phyloP scores from a whole-genome alignment of 306 rosid species.

The Cicer pinnatifidum region DNA sequence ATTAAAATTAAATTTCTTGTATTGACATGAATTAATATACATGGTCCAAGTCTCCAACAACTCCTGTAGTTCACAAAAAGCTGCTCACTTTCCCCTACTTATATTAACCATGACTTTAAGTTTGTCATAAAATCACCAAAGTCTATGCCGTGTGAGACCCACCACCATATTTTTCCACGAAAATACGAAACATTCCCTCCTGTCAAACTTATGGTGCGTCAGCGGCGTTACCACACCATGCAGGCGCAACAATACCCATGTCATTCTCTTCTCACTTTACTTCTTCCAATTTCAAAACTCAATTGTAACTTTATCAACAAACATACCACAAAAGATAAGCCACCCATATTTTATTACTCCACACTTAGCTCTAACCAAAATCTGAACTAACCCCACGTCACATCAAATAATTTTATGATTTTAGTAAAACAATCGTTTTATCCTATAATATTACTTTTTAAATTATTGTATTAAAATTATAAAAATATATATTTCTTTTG shows the following conservation, averaged over 20 bases:
- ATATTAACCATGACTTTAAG: background rate
- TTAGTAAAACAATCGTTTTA: too few relatives aligned
- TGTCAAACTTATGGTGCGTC: background rate
- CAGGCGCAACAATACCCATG: background rate
- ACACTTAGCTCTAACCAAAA: conserved; percentile 1
- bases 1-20: too few relatives aligned
- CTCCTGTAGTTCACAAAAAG: background rate
- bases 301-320: background rate
- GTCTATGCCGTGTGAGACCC: conserved; percentile 24
- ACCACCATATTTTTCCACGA: background rate
- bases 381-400: background rate
- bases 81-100: background rate
- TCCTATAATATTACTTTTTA: too few relatives aligned
- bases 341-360: background rate
- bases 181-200: background rate
- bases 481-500: too few relatives aligned
- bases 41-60: background rate
- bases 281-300: background rate
- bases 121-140: conserved; percentile 1
- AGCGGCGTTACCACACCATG: background rate
- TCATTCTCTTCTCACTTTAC: background rate
- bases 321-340: background rate
- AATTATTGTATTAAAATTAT: too few relatives aligned
- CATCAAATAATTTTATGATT: background rate
- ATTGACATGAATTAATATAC: too few relatives aligned